phyloP scores from a whole-genome alignment of 2,329 filamentous ascomycete genomes.

The Diplodia intermedia region DNA sequence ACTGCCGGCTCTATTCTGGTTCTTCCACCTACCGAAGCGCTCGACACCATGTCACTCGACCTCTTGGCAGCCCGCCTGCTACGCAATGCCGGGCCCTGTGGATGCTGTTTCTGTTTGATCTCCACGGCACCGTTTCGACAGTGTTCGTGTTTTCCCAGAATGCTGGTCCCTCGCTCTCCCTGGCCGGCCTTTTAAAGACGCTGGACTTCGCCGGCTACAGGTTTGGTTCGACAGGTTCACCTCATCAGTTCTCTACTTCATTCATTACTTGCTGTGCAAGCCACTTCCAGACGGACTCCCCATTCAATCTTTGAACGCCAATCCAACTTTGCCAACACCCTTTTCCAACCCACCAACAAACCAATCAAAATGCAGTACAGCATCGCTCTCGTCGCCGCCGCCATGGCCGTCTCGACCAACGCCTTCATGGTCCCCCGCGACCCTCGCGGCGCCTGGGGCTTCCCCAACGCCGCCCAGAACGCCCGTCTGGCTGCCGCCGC shows the following conservation, averaged over 20 bases:
- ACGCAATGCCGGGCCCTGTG: constrained; percentile 6
- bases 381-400: constrained; percentile 27
- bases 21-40: constrained; percentile 30
- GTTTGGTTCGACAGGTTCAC: constrained; percentile 22
- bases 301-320: constrained; percentile 25
- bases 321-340: constrained; percentile 25
- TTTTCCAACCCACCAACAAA: constrained; percentile 8
- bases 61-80: constrained; percentile 1
- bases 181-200: not conserved
- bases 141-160: constrained; percentile 2
- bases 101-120: constrained; percentile 6
- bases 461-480: constrained; percentile 18
- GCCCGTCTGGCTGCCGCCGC: constrained; percentile 9
- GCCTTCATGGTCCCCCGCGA: constrained; percentile 32
- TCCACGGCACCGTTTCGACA: constrained; percentile 11
- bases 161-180: constrained; percentile 13
- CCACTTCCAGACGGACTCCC: constrained; percentile 17
- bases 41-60: not conserved
- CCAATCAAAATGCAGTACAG: constrained; percentile 31
- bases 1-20: constrained; percentile 23
- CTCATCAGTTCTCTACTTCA: constrained; percentile 26
- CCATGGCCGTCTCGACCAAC: constrained; percentile 20
- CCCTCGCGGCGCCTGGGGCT: constrained; percentile 3
- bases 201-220: not conserved
- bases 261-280: constrained; percentile 33